Base-by-base conservation (phyloP, 1,284 basidiomycete species). In the Fistulina hepatica region DNA sequence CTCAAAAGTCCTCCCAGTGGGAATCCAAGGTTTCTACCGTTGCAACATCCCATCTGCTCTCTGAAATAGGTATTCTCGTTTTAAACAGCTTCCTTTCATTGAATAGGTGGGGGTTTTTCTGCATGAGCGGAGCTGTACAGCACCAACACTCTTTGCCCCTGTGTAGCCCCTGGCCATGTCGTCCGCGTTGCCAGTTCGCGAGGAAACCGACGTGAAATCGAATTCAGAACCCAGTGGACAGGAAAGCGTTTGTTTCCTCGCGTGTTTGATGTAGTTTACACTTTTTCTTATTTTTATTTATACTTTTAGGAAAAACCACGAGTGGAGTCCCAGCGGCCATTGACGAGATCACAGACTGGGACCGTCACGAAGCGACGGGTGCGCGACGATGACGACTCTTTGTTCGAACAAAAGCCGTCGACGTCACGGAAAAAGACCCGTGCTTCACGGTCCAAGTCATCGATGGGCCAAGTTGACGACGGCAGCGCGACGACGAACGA, bases 341-440 rank as follows among this genome's bases (percentile, higher is more conserved):
- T 42, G 3, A 45, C 44, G 17, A 37, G 44, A 11, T 45, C 44
- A 5, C 21, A 34, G 16, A 43, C 44, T 5, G 44, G 44, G 20
- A 37, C 35, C 36, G 38, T 39, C 28, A 27, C 41, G 1, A 42
- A 42, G 19, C 40, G 40, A 6, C 8, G 38, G 5, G 33, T 31
- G 12, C 44, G 44, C 16, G 44, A 45, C 11, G 44, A 45, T 8
- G 42, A 40, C 32, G 39, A 36, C n/a, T n/a, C n/a, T n/a, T n/a
- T n/a, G n/a, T n/a, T n/a, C n/a, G n/a, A n/a, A 38, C 42, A 42
- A 27, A 28, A 43, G 4, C 8, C 17, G 10, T 15, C 8, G 17
- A 21, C 13, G 12, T 20, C 44, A 4, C 41, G 37, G 6, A 42
- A 42, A 34, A 42, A 41, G 34, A 28, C 6, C n/a, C 17, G 33